Evolutionary conservation across 2,329 filamentous ascomycete genomes (phyloP).

Genomic region (Cytospora mali): DNA sequence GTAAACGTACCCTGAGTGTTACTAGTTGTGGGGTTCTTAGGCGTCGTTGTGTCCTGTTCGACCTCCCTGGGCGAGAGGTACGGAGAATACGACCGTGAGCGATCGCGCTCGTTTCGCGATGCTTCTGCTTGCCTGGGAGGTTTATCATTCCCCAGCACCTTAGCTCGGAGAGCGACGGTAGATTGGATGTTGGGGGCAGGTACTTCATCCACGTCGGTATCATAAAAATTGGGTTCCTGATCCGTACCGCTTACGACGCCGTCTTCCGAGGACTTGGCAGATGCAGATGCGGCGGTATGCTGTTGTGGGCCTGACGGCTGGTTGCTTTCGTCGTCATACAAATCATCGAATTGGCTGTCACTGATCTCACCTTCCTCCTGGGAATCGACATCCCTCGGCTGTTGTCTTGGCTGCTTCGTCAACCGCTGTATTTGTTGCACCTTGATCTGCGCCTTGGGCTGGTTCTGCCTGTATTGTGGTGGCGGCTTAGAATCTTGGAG

Average conservation of each 20-base stretch:
- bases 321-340: conserved; percentile 49
- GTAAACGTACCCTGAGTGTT: conserved; percentile 3
- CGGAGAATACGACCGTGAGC: conserved; percentile 57
- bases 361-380: conserved; percentile 77
- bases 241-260: conserved; percentile 11
- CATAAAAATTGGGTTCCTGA: conserved; percentile 35
- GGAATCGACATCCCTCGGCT: conserved; percentile 26
- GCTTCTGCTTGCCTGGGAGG: conserved; percentile 34
- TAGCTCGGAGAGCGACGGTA: conserved; percentile 25
- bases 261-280: conserved; percentile 2
- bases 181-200: conserved; percentile 27
- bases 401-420: conserved; percentile 13
- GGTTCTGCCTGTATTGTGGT: not conserved
- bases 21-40: not conserved
- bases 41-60: conserved; percentile 32
- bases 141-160: conserved; percentile 16
- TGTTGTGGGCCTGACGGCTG: conserved; percentile 26
- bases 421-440: not conserved
- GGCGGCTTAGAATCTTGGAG: not conserved
- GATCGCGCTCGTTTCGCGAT: conserved; percentile 40
- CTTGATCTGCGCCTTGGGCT: conserved; percentile 10
- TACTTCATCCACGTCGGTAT: conserved; percentile 34
- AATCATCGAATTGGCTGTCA: conserved; percentile 65
- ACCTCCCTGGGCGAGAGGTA: conserved; percentile 55
- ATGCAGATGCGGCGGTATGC: not conserved